phyloP scores from a whole-genome alignment of 306 rosid genomes.

The Datisca glomerata region DNA sequence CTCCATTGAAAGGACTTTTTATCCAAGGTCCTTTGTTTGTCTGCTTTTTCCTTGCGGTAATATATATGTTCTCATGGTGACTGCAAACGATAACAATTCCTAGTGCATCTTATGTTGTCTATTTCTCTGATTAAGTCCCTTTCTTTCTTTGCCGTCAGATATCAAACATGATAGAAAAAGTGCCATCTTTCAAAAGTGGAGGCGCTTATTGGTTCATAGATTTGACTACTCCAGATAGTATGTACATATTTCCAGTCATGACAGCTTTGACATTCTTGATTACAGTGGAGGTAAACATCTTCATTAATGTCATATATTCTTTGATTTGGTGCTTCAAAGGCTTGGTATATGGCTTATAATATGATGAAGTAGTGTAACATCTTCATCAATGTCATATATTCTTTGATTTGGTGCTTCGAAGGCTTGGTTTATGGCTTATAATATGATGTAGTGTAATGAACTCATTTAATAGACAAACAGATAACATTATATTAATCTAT shows the following conservation, averaged over 20 bases:
- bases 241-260: constrained; percentile 59
- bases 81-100: constrained; percentile 7
- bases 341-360: no score
- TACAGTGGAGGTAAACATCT: constrained; percentile 67
- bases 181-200: constrained; percentile 84
- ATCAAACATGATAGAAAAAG: constrained; percentile 72
- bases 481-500: no score
- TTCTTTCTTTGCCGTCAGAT: constrained; percentile 40
- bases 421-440: no score
- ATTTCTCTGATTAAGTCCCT: constrained; percentile 10
- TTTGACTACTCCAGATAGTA: constrained; percentile 68
- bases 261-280: constrained; percentile 67
- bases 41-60: constrained; percentile 92
- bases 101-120: not conserved
- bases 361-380: no score
- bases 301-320: no score
- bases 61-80: constrained; percentile 15
- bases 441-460: no score
- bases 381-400: no score
- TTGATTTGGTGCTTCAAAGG: no score
- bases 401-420: no score
- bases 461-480: no score
- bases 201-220: constrained; percentile 88
- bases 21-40: constrained; percentile 72
- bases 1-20: constrained; percentile 73